These are phyloP conservation scores for Colletotrichum orbiculare DNA, from an alignment of 2,329 filamentous ascomycete genomes.

Conservation along the genomic window DNA sequence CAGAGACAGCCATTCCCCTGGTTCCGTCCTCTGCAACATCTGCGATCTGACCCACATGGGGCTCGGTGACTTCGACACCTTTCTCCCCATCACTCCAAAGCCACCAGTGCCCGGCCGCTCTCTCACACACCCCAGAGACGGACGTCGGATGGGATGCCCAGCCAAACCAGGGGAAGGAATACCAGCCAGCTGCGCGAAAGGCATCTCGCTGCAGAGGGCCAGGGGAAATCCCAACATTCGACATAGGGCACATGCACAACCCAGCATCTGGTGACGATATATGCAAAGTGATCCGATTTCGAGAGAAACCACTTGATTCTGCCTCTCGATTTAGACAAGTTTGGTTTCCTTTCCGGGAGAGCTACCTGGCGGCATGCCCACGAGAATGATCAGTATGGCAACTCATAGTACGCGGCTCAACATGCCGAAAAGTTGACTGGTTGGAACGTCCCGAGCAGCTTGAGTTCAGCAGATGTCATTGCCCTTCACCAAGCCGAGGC, in stretches of 20 bases:
- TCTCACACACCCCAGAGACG: slow-evolving; percentile 33
- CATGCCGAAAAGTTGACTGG: slow-evolving; percentile 15
- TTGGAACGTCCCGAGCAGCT: too few species aligned
- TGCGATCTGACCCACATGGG: slow-evolving; percentile 34
- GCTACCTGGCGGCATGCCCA: slow-evolving; percentile 24
- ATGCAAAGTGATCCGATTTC: slow-evolving; percentile 43
- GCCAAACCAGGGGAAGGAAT: slow-evolving; percentile 25
- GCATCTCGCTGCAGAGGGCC: slow-evolving; percentile 25
- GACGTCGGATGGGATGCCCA: slow-evolving; percentile 34
- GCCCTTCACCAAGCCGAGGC: slow-evolving; percentile 3
- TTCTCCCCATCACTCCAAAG: slow-evolving; percentile 16
- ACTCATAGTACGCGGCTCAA: slow-evolving; percentile 21
- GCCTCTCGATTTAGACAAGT: slow-evolving; percentile 32
- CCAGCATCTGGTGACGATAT: slow-evolving; percentile 40
- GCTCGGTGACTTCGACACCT: slow-evolving; percentile 17
- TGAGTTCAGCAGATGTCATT: too few species aligned
- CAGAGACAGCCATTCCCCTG: slow-evolving; percentile 26
- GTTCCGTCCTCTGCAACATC: slow-evolving; percentile 27
- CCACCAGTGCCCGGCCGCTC: slow-evolving; percentile 19
- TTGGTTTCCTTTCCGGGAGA: slow-evolving; percentile 30
- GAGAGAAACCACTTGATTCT: slow-evolving; percentile 44
- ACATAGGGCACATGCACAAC: slow-evolving; percentile 37
- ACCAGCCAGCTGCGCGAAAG: slow-evolving; percentile 10
- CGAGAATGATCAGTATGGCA: slow-evolving; percentile 29
- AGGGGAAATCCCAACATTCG: slow-evolving; percentile 40